Evolutionary conservation across 441 rosid species (phyloP).

Genomic region (California macrophylla): DNA sequence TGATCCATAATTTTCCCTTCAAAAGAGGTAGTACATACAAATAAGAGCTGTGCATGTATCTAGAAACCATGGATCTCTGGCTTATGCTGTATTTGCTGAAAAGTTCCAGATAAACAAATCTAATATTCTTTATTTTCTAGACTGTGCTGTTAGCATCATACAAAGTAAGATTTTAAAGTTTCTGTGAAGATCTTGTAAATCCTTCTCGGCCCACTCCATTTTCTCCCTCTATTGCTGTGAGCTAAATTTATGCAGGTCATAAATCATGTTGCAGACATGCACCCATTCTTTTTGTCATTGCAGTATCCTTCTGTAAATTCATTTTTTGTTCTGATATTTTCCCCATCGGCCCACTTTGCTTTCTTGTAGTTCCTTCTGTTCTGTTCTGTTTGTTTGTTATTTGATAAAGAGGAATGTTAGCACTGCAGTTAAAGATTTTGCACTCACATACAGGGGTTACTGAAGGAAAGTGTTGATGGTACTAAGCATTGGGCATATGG

Average conservation of each 20-base stretch:
- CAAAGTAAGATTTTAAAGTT: no score
- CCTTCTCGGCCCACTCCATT: background rate
- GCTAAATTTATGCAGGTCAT: background rate
- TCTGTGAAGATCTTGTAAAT: background rate
- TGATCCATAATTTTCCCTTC: background rate
- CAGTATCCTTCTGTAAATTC: background rate
- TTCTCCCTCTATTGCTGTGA: background rate
- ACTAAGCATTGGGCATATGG: conserved; percentile 92
- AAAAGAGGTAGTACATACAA: background rate
- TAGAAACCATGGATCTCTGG: background rate
- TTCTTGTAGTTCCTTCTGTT: background rate
- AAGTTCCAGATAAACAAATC: background rate
- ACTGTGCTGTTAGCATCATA: background rate
- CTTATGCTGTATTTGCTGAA: background rate
- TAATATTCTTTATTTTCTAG: background rate
- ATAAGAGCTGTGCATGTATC: background rate
- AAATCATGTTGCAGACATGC: conserved; percentile 3
- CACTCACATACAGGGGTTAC: conserved; percentile 43
- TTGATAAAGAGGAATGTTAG: background rate
- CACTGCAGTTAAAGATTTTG: conserved; percentile 10
- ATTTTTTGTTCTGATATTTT: conserved; percentile 4
- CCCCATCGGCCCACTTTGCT: background rate
- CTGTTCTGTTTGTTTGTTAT: background rate
- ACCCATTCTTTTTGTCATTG: background rate
- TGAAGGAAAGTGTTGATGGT: conserved; percentile 64